phyloP scores from a whole-genome alignment of 305 asterid species.

The Rubia peregrina region DNA sequence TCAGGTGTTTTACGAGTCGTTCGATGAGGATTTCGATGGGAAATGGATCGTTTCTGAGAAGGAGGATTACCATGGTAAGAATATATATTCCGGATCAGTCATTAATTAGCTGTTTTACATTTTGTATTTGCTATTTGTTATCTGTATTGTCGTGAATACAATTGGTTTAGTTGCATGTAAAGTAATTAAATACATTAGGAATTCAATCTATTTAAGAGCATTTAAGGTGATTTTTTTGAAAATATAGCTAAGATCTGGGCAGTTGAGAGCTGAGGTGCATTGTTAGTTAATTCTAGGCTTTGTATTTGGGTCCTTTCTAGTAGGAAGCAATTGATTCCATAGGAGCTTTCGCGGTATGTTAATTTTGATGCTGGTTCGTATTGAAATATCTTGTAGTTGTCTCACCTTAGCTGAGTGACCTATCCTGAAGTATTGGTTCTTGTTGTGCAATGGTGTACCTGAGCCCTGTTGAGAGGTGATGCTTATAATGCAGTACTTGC shows the following conservation, averaged over 20 bases:
- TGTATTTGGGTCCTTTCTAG: neutral
- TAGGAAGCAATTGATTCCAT: neutral
- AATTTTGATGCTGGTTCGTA: neutral
- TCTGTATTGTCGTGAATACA: neutral
- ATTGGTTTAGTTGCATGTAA: neutral
- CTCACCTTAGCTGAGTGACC: too few species aligned
- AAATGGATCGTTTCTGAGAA: constrained; percentile 70
- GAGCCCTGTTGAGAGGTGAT: too few species aligned
- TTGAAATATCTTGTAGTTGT: neutral
- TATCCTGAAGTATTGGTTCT: neutral
- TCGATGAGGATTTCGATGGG: constrained; percentile 70
- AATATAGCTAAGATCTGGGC: neutral
- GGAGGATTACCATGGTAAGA: constrained; percentile 56
- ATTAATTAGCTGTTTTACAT: neutral
- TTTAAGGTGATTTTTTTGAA: neutral
- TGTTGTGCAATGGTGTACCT: neutral
- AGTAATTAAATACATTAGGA: neutral
- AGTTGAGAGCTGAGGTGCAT: neutral
- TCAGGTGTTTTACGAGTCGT: constrained; percentile 71
- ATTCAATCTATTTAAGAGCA: neutral
- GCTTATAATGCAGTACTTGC: neutral
- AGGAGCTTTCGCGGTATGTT: neutral
- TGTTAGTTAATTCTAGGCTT: neutral
- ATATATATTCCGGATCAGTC: constrained; percentile 6
- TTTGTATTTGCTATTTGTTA: neutral